These are phyloP conservation scores for Naganishia kalamii DNA, from an alignment of 768 basidiomycete genomes.

Conservation along the genomic window DNA sequence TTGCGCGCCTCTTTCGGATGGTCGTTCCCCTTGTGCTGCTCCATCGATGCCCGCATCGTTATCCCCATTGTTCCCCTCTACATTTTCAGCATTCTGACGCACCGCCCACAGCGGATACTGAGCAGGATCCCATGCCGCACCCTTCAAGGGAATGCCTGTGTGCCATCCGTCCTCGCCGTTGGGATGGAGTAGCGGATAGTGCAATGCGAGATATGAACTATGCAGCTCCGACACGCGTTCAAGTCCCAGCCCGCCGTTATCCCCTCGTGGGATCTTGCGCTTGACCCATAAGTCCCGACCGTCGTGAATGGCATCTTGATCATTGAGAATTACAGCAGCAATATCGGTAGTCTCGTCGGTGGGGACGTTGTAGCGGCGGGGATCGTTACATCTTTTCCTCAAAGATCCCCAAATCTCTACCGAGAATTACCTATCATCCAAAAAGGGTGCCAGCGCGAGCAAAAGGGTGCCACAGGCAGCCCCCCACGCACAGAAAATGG, in stretches of 20 bases:
- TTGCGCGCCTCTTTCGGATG: not conserved
- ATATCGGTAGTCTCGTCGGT: conserved; percentile 49
- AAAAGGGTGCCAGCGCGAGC: too few relatives aligned
- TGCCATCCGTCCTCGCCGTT: conserved; percentile 1
- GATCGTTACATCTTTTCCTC: conserved; percentile 34
- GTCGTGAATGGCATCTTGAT: conserved; percentile 45
- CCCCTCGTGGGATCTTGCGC: too few relatives aligned
- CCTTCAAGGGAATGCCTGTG: not conserved
- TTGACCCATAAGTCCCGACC: not conserved
- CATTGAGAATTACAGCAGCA: conserved; percentile 50
- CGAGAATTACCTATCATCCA: too few relatives aligned
- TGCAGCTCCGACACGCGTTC: conserved; percentile 46
- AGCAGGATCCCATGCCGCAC: too few relatives aligned
- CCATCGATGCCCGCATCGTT: too few relatives aligned
- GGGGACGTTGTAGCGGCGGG: conserved; percentile 50
- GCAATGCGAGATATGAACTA: conserved; percentile 47
- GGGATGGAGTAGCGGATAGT: conserved; percentile 53
- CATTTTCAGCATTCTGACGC: too few relatives aligned
- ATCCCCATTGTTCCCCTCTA: too few relatives aligned
- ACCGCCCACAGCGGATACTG: too few relatives aligned
- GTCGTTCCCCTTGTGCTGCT: too few relatives aligned
- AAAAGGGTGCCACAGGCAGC: too few relatives aligned
- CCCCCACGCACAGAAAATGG: too few relatives aligned
- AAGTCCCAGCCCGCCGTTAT: conserved; percentile 38
- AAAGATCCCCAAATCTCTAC: too few relatives aligned